These are phyloP conservation scores for Penicillium lividum DNA, from an alignment of 495 filamentous ascomycete species.

Conservation along the genomic window DNA sequence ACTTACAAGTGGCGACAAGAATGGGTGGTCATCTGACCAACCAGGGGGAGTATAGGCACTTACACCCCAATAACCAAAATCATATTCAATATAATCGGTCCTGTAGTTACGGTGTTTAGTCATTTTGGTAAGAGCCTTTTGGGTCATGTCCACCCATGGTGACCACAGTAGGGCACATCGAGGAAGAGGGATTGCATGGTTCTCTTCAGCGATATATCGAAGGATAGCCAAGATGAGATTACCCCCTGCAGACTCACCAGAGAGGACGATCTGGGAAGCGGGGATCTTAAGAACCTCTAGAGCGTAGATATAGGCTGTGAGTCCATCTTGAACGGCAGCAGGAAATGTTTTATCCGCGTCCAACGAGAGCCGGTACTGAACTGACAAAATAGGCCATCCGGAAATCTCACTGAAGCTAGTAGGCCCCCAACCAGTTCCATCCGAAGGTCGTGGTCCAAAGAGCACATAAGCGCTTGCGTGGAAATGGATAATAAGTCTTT, in stretches of 20 bases:
- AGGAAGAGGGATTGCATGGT: not conserved
- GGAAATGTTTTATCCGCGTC: slow-evolving; percentile 39
- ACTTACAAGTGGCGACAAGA: not conserved
- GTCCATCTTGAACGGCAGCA: slow-evolving; percentile 46
- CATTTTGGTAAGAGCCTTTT: not conserved
- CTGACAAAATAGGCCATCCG: slow-evolving; percentile 14
- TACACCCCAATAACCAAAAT: not conserved
- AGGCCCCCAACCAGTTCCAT: slow-evolving; percentile 15
- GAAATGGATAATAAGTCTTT: slow-evolving; percentile 45
- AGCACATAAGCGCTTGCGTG: slow-evolving; percentile 54
- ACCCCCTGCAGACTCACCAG: slow-evolving; percentile 47
- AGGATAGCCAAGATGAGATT: slow-evolving; percentile 42
- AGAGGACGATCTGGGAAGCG: slow-evolving; percentile 36
- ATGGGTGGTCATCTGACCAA: not conserved
- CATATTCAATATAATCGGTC: not conserved
- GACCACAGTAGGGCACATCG: not conserved
- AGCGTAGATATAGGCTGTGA: slow-evolving; percentile 43
- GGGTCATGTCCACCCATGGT: not conserved
- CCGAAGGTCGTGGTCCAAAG: slow-evolving; percentile 14
- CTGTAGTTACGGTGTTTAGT: not conserved
- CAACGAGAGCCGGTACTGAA: slow-evolving; percentile 42
- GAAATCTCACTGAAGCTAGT: slow-evolving; percentile 24
- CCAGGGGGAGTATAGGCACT: not conserved
- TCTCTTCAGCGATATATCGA: slow-evolving; percentile 23
- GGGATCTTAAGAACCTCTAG: slow-evolving; percentile 30